Evolutionary conservation across 768 basidiomycete species (phyloP).

Genomic region (Chiua virens): DNA sequence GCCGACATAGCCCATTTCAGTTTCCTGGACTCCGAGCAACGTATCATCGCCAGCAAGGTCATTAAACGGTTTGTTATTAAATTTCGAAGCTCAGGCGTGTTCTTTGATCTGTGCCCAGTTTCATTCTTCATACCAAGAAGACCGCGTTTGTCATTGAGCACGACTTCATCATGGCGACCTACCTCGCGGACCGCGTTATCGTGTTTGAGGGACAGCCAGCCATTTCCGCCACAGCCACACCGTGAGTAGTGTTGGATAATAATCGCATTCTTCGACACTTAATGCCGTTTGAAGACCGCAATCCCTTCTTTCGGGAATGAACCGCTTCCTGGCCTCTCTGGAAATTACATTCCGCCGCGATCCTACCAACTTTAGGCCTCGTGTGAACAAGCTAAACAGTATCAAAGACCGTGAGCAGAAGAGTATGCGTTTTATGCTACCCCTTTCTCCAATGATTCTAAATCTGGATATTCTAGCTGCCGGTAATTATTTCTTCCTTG

Average conservation of each 20-base stretch:
- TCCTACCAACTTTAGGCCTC: conserved; percentile 89
- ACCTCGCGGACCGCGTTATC: conserved; percentile 96
- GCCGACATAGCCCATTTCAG: conserved; percentile 34
- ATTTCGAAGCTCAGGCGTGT: neutral
- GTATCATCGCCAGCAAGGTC: conserved; percentile 96
- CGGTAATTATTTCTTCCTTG: conserved; percentile 92
- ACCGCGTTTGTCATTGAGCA: conserved; percentile 99
- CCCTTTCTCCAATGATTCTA: conserved; percentile 4
- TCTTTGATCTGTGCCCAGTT: conserved; percentile 42
- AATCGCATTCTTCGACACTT: neutral
- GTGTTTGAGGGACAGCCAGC: conserved; percentile 90
- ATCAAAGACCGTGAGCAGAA: conserved; percentile 91
- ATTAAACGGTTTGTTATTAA: conserved; percentile 75
- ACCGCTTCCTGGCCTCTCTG: conserved; percentile 91
- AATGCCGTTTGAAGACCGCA: conserved; percentile 63
- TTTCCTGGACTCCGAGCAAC: conserved; percentile 98
- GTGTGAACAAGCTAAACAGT: conserved; percentile 83
- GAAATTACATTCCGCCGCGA: conserved; percentile 99
- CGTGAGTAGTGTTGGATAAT: conserved; percentile 49
- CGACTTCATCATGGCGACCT: conserved; percentile 99
- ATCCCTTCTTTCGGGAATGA: conserved; percentile 94
- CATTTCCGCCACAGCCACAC: conserved; percentile 83
- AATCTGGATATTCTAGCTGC: conserved; percentile 44
- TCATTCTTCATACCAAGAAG: conserved; percentile 95
- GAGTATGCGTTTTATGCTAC: conserved; percentile 41